Evolutionary conservation across 805 yeast genomes (phyloP).

Genomic region (Nakazawaea ishiwadae): DNA sequence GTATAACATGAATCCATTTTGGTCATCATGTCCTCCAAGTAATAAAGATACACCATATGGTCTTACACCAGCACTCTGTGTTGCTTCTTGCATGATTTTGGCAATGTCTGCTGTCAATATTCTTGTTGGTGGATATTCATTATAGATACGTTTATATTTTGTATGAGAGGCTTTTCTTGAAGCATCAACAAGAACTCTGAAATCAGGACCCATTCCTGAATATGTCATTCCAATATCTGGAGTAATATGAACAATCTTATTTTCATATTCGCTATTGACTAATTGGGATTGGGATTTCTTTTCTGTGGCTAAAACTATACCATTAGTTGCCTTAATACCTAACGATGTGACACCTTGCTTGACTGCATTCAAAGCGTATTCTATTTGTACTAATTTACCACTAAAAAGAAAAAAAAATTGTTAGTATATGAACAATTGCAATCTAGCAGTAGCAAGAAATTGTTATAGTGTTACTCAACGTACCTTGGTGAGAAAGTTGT

Average conservation of each 20-base stretch:
- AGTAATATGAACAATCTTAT: constrained; percentile 78
- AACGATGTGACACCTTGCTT: constrained; percentile 97
- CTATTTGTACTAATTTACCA: constrained; percentile 97
- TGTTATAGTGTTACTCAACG: no score
- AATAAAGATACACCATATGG: constrained; percentile 96
- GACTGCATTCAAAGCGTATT: constrained; percentile 95
- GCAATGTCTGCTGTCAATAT: constrained; percentile 93
- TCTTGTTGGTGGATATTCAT: constrained; percentile 96
- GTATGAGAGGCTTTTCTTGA: constrained; percentile 93
- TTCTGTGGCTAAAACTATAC: constrained; percentile 95
- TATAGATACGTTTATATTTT: constrained; percentile 85
- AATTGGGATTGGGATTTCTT: constrained; percentile 80
- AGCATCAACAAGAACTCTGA: constrained; percentile 88
- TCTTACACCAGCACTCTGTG: constrained; percentile 97
- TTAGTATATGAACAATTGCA: no score
- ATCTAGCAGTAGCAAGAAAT: no score
- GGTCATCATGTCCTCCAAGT: constrained; percentile 89
- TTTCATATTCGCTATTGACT: constrained; percentile 66
- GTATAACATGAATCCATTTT: constrained; percentile 67
- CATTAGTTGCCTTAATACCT: constrained; percentile 92
- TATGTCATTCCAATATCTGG: constrained; percentile 97
- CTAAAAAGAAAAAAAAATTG: constrained; percentile 46
- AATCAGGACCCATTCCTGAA: constrained; percentile 99
- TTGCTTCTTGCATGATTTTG: constrained; percentile 96
- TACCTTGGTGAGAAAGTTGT: constrained; percentile 97